A percentile compares a stretch with the other conserved stretches of the same genome.
Evolutionary conservation across 2,329 filamentous ascomycete species (phyloP).

Genomic region (Penicillium italicum): DNA sequence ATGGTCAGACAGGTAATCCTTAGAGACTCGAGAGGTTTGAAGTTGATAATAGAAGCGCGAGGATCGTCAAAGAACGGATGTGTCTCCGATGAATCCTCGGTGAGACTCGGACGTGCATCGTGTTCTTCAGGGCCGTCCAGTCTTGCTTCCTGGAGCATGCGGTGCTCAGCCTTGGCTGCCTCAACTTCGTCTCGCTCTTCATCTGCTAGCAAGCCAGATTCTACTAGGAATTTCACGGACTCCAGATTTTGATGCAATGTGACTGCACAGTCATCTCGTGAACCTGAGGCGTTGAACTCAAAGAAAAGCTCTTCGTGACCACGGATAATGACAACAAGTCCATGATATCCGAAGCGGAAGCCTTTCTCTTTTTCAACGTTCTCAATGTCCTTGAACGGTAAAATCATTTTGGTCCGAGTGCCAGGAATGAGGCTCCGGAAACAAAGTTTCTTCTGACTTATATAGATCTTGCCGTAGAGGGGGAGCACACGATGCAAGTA

Average conservation of each 20-base stretch:
- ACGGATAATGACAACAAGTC: slow-evolving; percentile 85
- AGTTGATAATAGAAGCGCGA: slow-evolving; percentile 80
- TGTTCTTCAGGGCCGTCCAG: slow-evolving; percentile 41
- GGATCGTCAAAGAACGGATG: slow-evolving; percentile 88
- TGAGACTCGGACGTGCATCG: slow-evolving; percentile 22
- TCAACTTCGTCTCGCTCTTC: slow-evolving; percentile 69
- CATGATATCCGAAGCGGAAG: slow-evolving; percentile 86
- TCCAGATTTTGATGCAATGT: slow-evolving; percentile 76
- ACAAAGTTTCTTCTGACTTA: slow-evolving; percentile 82
- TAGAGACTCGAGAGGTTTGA: slow-evolving; percentile 77
- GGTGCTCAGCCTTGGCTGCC: slow-evolving; percentile 73
- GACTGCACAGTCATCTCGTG: slow-evolving; percentile 83
- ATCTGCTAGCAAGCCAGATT: slow-evolving; percentile 63
- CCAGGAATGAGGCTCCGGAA: slow-evolving; percentile 88
- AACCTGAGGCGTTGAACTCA: slow-evolving; percentile 74
- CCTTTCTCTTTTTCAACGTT: slow-evolving; percentile 94
- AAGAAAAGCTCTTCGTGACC: slow-evolving; percentile 97
- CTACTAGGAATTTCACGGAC: slow-evolving; percentile 64
- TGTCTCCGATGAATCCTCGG: slow-evolving; percentile 42
- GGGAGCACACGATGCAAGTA: slow-evolving; percentile 85
- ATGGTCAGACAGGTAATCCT: slow-evolving; percentile 92
- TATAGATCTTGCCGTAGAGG: slow-evolving; percentile 93
- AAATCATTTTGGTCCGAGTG: slow-evolving; percentile 85
- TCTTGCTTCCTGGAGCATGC: slow-evolving; percentile 73
- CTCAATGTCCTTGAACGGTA: slow-evolving; percentile 86